Evolutionary conservation across 495 filamentous ascomycete genomes (phyloP).

Genomic region (Annulohypoxylon bovei): DNA sequence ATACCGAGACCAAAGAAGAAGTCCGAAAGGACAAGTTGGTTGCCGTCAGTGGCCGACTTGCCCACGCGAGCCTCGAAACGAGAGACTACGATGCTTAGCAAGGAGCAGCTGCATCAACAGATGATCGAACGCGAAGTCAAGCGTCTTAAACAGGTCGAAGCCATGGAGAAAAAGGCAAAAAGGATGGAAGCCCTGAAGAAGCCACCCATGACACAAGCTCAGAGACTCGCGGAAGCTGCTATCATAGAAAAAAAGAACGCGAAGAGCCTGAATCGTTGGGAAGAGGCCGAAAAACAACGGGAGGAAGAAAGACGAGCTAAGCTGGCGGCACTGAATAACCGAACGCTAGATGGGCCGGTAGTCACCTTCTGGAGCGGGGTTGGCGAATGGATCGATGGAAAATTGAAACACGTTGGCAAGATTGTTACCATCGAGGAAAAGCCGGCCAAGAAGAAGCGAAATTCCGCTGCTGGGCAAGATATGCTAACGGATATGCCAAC

Average conservation of each 20-base stretch:
- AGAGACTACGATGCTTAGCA: constrained; percentile 82
- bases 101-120: constrained; percentile 81
- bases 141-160: constrained; percentile 77
- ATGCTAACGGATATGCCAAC: constrained; percentile 18
- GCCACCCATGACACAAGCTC: constrained; percentile 87
- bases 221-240: constrained; percentile 85
- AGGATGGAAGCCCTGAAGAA: constrained; percentile 77
- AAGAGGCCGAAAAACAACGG: constrained; percentile 86
- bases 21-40: constrained; percentile 88
- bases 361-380: constrained; percentile 93
- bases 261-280: constrained; percentile 94
- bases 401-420: constrained; percentile 77
- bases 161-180: constrained; percentile 89
- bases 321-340: constrained; percentile 84
- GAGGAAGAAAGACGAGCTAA: constrained; percentile 83
- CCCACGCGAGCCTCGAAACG: constrained; percentile 85
- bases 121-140: constrained; percentile 85
- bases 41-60: constrained; percentile 80
- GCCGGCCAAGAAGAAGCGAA: constrained; percentile 58
- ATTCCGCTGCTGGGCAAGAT: constrained; percentile 45
- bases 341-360: constrained; percentile 87
- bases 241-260: constrained; percentile 83
- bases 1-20: constrained; percentile 86
- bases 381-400: constrained; percentile 73
- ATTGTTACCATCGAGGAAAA: constrained; percentile 69